phyloP scores from a whole-genome alignment of 495 filamentous ascomycete genomes.

The Xylaria telfairii region DNA sequence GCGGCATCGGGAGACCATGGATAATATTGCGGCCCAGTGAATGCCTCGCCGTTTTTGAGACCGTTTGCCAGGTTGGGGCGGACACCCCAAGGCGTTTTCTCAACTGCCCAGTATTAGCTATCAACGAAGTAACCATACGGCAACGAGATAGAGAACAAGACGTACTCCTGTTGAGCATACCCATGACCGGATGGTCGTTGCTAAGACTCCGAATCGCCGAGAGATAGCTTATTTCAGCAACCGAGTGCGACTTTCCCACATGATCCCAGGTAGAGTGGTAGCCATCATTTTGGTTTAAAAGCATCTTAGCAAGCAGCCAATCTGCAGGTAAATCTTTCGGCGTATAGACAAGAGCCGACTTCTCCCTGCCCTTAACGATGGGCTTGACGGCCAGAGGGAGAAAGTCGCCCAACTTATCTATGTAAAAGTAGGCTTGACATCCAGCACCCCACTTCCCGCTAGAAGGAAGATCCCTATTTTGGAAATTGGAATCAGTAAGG shows the following conservation, averaged over 20 bases:
- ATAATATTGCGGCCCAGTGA: slow-evolving; percentile 6
- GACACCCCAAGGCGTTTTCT: slow-evolving; percentile 13
- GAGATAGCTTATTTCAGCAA: slow-evolving; percentile 40
- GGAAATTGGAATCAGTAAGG: neutral
- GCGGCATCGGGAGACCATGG: slow-evolving; percentile 8
- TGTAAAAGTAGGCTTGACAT: slow-evolving; percentile 12
- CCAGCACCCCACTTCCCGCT: slow-evolving; percentile 5
- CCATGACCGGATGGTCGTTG: slow-evolving; percentile 28
- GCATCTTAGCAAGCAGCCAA: slow-evolving; percentile 49
- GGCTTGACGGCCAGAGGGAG: slow-evolving; percentile 9
- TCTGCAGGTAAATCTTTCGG: slow-evolving; percentile 40
- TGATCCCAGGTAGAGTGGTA: slow-evolving; percentile 39
- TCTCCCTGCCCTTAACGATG: neutral
- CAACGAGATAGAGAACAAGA: neutral
- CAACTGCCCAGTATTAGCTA: slow-evolving; percentile 2
- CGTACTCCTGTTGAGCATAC: slow-evolving; percentile 23
- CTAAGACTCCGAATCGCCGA: slow-evolving; percentile 43
- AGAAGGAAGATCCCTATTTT: slow-evolving; percentile 7
- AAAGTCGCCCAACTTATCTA: neutral
- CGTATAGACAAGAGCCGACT: slow-evolving; percentile 38
- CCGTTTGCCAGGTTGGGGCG: neutral
- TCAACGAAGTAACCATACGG: slow-evolving; percentile 2
- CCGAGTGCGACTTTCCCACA: slow-evolving; percentile 39
- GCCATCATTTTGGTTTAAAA: slow-evolving; percentile 47
- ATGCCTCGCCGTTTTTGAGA: neutral